Base-by-base conservation (phyloP, 352 stramenopile genomes). In the Plasmopara halstedii region DNA sequence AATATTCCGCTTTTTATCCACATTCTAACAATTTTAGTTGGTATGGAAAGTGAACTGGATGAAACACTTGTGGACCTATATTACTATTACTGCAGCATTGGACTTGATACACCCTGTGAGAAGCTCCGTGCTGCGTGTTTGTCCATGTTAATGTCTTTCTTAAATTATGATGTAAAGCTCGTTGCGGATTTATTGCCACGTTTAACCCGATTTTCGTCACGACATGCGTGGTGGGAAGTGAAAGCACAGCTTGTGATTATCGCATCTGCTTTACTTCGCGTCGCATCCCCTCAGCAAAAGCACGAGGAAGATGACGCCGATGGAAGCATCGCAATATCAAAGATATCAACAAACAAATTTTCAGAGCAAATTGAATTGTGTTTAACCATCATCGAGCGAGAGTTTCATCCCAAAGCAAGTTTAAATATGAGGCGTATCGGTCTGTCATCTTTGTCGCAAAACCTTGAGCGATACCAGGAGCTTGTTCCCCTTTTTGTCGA, bases 1-100 rank as follows among this genome's bases (percentile, higher is more conserved):
- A 62, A 89, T 20, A 80, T 88, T n/a, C 60, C 65, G 17, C 46
- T 87, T 2, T 93, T 95, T 38, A 69, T 93, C 6, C 77, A 90
- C 50, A 62, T 66, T 40, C 59, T 95, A 0, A 62, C 73, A 3
- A 71, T 92, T 13, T 46, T 88, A 33, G 50, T 93, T 27, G 70
- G 62, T 37, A 76, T 93, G 61, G 82, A 95, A 47, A 64, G 13
- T 4, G 62, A 80, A 14, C 51, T 92, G 14, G 72, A 89, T 52
- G 73, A 81, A 13, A 78, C 73, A 14, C 55, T 95, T 9, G 59
- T 84, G 19, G 83, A 95, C 33, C 49, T 93, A 35, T 95, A 95
- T 31, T 58, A 88, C 39, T 94, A 94, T 56, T 94, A 94, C 53
- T 87, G 67, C 54, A 85, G 77, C 58, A 93, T 93, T 29, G 83